A percentile compares a stretch with the other conserved stretches of the same genome.
Evolutionary conservation across 495 filamentous ascomycete species (phyloP).

Genomic region (Penicillium daleae): DNA sequence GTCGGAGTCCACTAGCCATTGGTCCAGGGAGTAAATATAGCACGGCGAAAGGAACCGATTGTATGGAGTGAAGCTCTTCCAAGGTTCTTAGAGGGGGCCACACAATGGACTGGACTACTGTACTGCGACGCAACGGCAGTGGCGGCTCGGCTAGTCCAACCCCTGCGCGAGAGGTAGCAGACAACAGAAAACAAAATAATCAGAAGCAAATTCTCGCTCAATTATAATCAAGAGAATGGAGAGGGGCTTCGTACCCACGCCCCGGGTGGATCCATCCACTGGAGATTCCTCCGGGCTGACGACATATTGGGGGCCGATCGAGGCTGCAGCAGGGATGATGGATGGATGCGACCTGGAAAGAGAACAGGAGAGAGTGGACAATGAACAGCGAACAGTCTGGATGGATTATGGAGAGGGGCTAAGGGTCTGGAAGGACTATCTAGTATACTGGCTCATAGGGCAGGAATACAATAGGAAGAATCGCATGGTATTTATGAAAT

Average conservation of each 20-base stretch:
- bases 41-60: no score
- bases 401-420: slow-evolving; percentile 4
- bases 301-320: slow-evolving; percentile 10
- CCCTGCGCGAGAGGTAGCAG: slow-evolving; percentile 18
- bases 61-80: no score
- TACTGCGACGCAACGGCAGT: slow-evolving; percentile 23
- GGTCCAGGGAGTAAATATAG: no score
- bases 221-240: slow-evolving; percentile 3
- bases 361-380: not conserved
- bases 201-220: not conserved
- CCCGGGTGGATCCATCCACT: not conserved
- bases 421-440: not conserved
- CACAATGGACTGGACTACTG: slow-evolving; percentile 8
- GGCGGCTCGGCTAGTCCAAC: slow-evolving; percentile 33
- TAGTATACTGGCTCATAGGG: no score
- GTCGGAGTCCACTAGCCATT: no score
- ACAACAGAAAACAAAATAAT: slow-evolving; percentile 7
- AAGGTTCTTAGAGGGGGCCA: no score
- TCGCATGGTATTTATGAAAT: not conserved
- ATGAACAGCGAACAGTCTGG: not conserved
- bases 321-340: not conserved
- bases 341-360: slow-evolving; percentile 13
- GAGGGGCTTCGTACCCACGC: slow-evolving; percentile 12
- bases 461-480: not conserved
- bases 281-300: slow-evolving; percentile 8